Evolutionary conservation across 208 protist species (phyloP).

Genomic region (Blastocrithidia nonstop): DNA sequence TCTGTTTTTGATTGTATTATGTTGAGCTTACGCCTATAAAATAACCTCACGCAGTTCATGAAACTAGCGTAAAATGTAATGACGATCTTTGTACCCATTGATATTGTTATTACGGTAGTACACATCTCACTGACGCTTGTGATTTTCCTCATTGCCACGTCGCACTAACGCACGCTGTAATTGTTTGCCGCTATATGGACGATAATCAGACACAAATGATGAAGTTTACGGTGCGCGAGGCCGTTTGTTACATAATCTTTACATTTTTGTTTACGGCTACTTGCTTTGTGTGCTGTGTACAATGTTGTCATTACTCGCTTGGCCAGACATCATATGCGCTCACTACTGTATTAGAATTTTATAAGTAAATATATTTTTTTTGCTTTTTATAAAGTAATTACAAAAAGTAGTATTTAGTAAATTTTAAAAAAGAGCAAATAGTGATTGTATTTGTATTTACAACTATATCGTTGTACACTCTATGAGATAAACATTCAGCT

Average conservation of each 20-base stretch:
- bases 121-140: constrained; percentile 34
- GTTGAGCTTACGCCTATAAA: constrained; percentile 2
- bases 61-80: constrained; percentile 82
- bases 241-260: constrained; percentile 13
- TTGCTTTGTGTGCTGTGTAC: not conserved
- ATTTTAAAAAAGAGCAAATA: not conserved
- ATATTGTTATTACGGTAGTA: constrained; percentile 85
- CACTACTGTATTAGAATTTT: no score
- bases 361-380: not conserved
- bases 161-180: constrained; percentile 7
- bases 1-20: constrained; percentile 1
- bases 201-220: constrained; percentile 67
- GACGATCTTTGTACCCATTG: constrained; percentile 81
- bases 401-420: not conserved
- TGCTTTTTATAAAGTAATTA: not conserved
- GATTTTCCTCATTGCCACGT: not conserved
- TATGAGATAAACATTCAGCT: constrained; percentile 3
- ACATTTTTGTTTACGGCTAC: not conserved
- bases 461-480: not conserved
- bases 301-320: constrained; percentile 3
- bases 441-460: not conserved
- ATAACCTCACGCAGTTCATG: constrained; percentile 44
- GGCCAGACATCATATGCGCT: no score
- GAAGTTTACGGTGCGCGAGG: constrained; percentile 13
- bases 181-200: constrained; percentile 52